These are phyloP conservation scores for Fusarium piperis DNA, from an alignment of 2,329 filamentous ascomycete genomes.

Conservation along the genomic window DNA sequence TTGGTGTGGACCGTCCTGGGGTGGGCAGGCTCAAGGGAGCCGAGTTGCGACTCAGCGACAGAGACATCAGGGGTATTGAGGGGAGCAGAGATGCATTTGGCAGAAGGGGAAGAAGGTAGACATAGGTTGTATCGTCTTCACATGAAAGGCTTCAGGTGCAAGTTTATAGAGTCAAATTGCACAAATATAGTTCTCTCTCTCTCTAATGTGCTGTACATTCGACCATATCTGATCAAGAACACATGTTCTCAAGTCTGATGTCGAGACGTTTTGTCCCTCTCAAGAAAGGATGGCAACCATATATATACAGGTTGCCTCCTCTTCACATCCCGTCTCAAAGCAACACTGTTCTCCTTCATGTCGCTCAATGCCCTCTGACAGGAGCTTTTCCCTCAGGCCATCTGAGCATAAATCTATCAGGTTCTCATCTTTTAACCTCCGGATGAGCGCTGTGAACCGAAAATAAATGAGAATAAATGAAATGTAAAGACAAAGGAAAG, in stretches of 20 bases:
- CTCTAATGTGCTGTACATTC: slow-evolving; percentile 26
- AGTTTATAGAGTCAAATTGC: background rate
- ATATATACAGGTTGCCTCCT: slow-evolving; percentile 46
- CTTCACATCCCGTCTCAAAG: slow-evolving; percentile 17
- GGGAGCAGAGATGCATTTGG: slow-evolving; percentile 59
- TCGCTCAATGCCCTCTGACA: slow-evolving; percentile 10
- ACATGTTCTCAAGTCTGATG: slow-evolving; percentile 26
- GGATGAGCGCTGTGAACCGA: slow-evolving; percentile 37
- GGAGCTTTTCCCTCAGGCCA: slow-evolving; percentile 17
- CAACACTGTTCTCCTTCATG: slow-evolving; percentile 24
- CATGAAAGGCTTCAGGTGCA: background rate
- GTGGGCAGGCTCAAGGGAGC: slow-evolving; percentile 85
- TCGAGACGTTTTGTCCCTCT: slow-evolving; percentile 12
- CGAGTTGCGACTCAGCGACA: slow-evolving; percentile 79
- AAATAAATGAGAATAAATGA: slow-evolving; percentile 36
- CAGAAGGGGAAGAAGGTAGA: slow-evolving; percentile 46
- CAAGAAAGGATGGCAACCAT: slow-evolving; percentile 37
- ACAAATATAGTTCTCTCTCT: slow-evolving; percentile 21
- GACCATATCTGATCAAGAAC: slow-evolving; percentile 16
- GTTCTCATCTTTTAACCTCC: slow-evolving; percentile 41
- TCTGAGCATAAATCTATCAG: slow-evolving; percentile 39
- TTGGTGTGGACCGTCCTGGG: slow-evolving; percentile 76
- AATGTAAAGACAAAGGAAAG: slow-evolving; percentile 40
- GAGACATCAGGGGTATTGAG: slow-evolving; percentile 78
- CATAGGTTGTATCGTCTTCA: too few species aligned